These are phyloP conservation scores for Gardenia jasminoides DNA, from an alignment of 257 asterid genomes.

Conservation along the genomic window DNA sequence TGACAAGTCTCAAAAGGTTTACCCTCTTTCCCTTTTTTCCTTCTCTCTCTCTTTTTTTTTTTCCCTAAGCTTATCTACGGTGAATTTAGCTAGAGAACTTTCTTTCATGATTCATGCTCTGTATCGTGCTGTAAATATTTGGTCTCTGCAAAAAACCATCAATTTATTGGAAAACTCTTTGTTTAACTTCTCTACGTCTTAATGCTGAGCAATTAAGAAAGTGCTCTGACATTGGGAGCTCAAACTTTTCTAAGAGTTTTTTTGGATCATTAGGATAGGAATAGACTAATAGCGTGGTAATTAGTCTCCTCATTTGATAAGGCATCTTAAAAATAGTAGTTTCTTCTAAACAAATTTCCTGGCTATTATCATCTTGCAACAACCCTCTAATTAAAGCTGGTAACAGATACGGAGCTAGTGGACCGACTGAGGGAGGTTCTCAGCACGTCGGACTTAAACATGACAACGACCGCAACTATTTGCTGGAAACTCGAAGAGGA, in stretches of 20 bases:
- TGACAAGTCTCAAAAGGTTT: too few species aligned
- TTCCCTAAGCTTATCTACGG: too few species aligned
- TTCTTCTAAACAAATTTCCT: background rate
- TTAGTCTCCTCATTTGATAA: background rate
- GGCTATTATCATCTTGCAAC: background rate
- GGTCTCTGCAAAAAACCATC: background rate
- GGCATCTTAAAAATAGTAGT: background rate
- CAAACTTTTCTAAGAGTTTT: background rate
- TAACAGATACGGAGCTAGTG: slow-evolving; percentile 68
- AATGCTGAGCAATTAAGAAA: background rate
- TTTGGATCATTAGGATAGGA: background rate
- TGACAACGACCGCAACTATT: slow-evolving; percentile 59
- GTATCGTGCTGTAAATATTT: too few species aligned
- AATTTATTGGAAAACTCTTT: background rate
- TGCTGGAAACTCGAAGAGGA: slow-evolving; percentile 84
- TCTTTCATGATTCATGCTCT: too few species aligned
- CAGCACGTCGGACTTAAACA: slow-evolving; percentile 74
- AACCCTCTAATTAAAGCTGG: slow-evolving; percentile 34
- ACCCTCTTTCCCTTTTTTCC: too few species aligned
- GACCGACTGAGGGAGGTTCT: slow-evolving; percentile 67
- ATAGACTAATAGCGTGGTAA: background rate
- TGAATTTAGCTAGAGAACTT: too few species aligned
- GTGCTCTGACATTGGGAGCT: background rate
- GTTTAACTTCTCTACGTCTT: background rate
- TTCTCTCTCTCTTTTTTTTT: too few species aligned